Conservation (phyloP, 192 early-diverging fungal genomes). For the Polychytrium aggregatum region DNA sequence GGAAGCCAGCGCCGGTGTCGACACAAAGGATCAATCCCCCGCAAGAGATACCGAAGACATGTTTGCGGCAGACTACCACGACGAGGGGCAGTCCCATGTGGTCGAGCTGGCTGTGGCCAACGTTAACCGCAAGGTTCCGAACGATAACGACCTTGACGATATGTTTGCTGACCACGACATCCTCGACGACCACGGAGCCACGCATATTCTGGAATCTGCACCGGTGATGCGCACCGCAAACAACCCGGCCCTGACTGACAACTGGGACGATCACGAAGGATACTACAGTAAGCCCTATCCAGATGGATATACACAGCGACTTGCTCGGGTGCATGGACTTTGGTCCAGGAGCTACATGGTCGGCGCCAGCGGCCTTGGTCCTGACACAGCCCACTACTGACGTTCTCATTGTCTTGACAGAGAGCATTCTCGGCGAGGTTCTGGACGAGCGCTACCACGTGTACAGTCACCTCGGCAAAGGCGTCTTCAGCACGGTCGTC, state of each 20-base stretch:
- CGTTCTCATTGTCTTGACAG: too few relatives aligned
- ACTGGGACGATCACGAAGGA: conserved; percentile 94
- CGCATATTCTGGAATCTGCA: conserved; percentile 27
- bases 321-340: too few relatives aligned
- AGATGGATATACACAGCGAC: too few relatives aligned
- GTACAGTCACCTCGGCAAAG: conserved; percentile 74
- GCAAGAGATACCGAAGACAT: conserved; percentile 47
- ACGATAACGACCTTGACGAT: conserved; percentile 26
- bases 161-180: conserved; percentile 77
- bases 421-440: conserved; percentile 74
- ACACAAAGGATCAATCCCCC: too few relatives aligned
- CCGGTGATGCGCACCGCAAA: conserved; percentile 25
- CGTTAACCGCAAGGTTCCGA: not conserved
- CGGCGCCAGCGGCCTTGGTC: too few relatives aligned
- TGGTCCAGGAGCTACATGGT: too few relatives aligned
- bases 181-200: too few relatives aligned
- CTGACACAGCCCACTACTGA: too few relatives aligned
- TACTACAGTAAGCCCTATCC: conserved; percentile 74
- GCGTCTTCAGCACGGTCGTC: conserved; percentile 92
- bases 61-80: conserved; percentile 57
- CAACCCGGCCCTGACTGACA: conserved; percentile 57
- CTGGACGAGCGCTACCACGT: conserved; percentile 81
- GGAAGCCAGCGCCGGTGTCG: too few relatives aligned
- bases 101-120: not conserved
- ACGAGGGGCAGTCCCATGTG: conserved; percentile 3